Evolutionary conservation across 148 eudicot species (phyloP), one percentile per base, ranked within the genome.

Genomic region (Rhododendron molle): DNA sequence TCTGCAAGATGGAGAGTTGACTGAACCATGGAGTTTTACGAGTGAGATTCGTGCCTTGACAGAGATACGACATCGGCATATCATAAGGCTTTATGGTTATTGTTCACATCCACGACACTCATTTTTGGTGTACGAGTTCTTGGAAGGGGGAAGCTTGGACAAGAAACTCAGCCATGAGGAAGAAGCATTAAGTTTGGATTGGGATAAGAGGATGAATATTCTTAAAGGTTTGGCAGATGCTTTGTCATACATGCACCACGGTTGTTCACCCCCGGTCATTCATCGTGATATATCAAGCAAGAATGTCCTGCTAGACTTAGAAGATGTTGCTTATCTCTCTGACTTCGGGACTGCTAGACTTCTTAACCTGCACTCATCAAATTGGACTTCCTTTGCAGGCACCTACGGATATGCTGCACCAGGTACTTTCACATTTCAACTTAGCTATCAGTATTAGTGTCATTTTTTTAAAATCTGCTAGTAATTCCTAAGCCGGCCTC

Each of bases 51-150:
- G 28, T 13, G 78, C 50, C 0, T 71, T 85, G 60, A 85, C 86
- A 78, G 12, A 65, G 30, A 43, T 85, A 15, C 52, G 62, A 11
- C 86, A 84, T 76, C 72, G 71, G 1, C 76, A 84, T 15, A 84
- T 84, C 8, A 82, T 85, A 34, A 79, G 30, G 82, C 86, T 85
- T 21, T 79, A 44, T 46, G 83, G 86, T 21, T 85, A 78, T 65
- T 85, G 83, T 85, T 85, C 83, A 16, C 82, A 78, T 40, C 56
- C 86, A 44, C 56, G 38, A 36, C 86, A 85, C 21, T 78, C 86
- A 6, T 79, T 62, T n/a, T 62, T 85, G 14, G 71, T 65, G 10
- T 65, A 65, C 10, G 14, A 65, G 30, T 65, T 65, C 30, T 65
- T 65, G 71, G 60, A 52, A 60, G 79, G 50, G 78, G 56, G 83